Evolutionary conservation across 129 eudicot species (phyloP).

Genomic region (Kitagawia praeruptora): DNA sequence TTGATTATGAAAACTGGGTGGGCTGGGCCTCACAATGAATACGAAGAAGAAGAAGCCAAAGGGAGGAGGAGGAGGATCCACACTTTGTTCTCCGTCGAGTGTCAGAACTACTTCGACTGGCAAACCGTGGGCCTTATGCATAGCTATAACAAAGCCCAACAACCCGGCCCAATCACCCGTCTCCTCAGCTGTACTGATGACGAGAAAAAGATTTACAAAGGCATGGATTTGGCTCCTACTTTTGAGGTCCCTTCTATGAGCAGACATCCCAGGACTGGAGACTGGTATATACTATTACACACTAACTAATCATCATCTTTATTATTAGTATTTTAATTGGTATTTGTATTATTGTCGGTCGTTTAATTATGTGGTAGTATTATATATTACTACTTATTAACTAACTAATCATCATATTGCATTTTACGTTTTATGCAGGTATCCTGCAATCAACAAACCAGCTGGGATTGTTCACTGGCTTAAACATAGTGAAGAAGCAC

Average conservation of each 20-base stretch:
- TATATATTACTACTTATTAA: too few species aligned
- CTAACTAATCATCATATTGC: too few species aligned
- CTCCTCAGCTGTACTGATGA: slow-evolving; percentile 92
- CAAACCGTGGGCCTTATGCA: slow-evolving; percentile 98
- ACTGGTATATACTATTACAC: too few species aligned
- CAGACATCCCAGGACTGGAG: slow-evolving; percentile 90
- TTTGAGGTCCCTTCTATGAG: slow-evolving; percentile 96
- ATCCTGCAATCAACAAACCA: slow-evolving; percentile 96
- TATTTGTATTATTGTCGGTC: too few species aligned
- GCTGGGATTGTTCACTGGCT: slow-evolving; percentile 96
- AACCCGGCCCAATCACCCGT: slow-evolving; percentile 93
- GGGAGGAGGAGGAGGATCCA: slow-evolving; percentile 71
- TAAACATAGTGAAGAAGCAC: slow-evolving; percentile 71
- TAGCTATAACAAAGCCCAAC: slow-evolving; percentile 71
- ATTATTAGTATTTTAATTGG: too few species aligned
- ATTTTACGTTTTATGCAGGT: slow-evolving; percentile 25
- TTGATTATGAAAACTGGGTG: slow-evolving; percentile 22
- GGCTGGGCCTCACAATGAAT: slow-evolving; percentile 10
- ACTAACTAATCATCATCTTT: too few species aligned
- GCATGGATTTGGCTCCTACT: slow-evolving; percentile 94
- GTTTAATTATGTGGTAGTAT: too few species aligned
- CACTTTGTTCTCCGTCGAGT: slow-evolving; percentile 92
- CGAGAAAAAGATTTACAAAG: slow-evolving; percentile 60
- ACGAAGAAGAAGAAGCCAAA: slow-evolving; percentile 7
- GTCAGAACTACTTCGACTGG: slow-evolving; percentile 98